Percentiles rank a stretch among this genome's conserved stretches.
phyloP scores from a whole-genome alignment of 1,284 basidiomycete genomes.

The Vanrija sp. region DNA sequence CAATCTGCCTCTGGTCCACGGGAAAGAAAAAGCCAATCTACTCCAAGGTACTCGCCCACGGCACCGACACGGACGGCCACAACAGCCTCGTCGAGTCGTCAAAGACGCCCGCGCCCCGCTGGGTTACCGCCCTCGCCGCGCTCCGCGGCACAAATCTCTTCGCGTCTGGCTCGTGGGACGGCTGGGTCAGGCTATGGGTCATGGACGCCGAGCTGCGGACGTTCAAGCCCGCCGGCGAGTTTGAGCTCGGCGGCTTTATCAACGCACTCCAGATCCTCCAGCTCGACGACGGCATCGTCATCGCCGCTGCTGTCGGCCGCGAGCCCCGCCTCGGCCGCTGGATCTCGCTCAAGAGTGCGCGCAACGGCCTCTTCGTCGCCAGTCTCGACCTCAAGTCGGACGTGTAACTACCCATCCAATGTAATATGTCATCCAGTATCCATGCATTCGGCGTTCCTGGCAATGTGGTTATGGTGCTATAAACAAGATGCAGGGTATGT shows the following conservation, averaged over 20 bases:
- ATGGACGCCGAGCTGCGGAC: constrained; percentile 70
- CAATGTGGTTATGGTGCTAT: background rate
- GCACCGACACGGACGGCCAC: constrained; percentile 44
- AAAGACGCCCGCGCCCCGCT: constrained; percentile 74
- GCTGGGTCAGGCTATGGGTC: constrained; percentile 81
- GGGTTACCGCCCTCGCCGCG: constrained; percentile 80
- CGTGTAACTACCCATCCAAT: background rate
- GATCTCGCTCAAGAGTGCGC: constrained; percentile 66
- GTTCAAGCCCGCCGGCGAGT: constrained; percentile 58
- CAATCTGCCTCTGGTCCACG: constrained; percentile 87
- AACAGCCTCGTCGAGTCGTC: constrained; percentile 60
- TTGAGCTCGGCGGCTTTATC: constrained; percentile 71
- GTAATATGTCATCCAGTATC: background rate
- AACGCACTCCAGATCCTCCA: constrained; percentile 82
- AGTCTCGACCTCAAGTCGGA: constrained; percentile 23
- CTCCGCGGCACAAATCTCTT: constrained; percentile 88
- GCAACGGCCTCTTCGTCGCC: constrained; percentile 70
- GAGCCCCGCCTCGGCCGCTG: constrained; percentile 88
- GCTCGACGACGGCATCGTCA: constrained; percentile 51
- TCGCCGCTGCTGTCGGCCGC: constrained; percentile 77
- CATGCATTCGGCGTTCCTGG: constrained; percentile 2
- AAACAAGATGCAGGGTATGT: constrained; percentile 13
- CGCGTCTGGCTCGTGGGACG: constrained; percentile 91
- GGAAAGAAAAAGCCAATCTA: constrained; percentile 95
- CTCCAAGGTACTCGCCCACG: constrained; percentile 78